These are phyloP conservation scores for Cyberlindnera samutprakarnensis DNA, from an alignment of 805 yeast genomes.

Conservation along the genomic window DNA sequence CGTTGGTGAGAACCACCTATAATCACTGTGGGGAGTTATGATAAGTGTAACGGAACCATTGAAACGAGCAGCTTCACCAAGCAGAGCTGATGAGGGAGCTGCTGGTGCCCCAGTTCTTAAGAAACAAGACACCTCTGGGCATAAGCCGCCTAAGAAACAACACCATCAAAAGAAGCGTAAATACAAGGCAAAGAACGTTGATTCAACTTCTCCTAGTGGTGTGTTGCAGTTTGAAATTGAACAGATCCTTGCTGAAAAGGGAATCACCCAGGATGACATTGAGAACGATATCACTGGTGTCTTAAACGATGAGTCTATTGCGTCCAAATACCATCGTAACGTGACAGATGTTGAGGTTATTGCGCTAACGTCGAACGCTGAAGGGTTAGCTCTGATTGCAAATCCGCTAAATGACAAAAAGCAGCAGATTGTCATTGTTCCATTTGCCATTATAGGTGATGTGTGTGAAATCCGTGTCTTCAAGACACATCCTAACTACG, in stretches of 20 bases:
- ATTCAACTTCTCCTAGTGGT: slow-evolving; percentile 76
- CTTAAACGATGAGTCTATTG: slow-evolving; percentile 47
- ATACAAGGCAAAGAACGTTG: slow-evolving; percentile 58
- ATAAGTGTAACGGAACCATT: too few relatives aligned
- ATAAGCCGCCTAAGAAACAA: slow-evolving; percentile 1
- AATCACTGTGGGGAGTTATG: not conserved
- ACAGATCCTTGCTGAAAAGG: slow-evolving; percentile 38
- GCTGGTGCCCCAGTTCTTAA: slow-evolving; percentile 1
- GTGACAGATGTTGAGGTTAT: slow-evolving; percentile 52
- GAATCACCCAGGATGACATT: slow-evolving; percentile 38
- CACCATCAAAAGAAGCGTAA: slow-evolving; percentile 28
- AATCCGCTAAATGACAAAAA: slow-evolving; percentile 42
- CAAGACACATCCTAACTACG: slow-evolving; percentile 69
- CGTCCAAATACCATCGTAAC: slow-evolving; percentile 45
- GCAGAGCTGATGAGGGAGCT: too few relatives aligned
- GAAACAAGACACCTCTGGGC: slow-evolving; percentile 3
- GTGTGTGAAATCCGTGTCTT: slow-evolving; percentile 59
- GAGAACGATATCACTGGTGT: slow-evolving; percentile 58
- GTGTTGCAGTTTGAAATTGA: slow-evolving; percentile 69
- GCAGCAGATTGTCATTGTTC: slow-evolving; percentile 67
- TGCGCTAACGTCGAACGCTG: slow-evolving; percentile 71
- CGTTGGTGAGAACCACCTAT: too few relatives aligned
- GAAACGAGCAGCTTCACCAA: not conserved
- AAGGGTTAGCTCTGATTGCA: slow-evolving; percentile 67
- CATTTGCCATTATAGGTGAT: slow-evolving; percentile 88